Evolutionary conservation across 495 filamentous ascomycete species (phyloP).

Genomic region (Aspergillus homomorphus): DNA sequence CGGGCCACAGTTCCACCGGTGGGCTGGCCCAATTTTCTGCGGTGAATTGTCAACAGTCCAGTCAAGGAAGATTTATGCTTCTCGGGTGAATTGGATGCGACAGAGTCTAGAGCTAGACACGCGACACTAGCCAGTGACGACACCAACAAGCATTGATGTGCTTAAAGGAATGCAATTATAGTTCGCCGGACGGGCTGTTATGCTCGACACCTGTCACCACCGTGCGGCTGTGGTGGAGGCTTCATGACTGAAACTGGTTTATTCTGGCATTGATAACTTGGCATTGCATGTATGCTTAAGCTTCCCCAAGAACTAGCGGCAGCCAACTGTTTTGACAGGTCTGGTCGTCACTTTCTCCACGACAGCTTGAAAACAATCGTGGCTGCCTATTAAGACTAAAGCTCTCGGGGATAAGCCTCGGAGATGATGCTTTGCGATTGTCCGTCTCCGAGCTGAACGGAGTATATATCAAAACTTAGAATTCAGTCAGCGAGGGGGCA

Average conservation of each 20-base stretch:
- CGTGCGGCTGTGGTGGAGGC: no score
- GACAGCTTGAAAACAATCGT: not conserved
- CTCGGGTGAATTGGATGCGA: not conserved
- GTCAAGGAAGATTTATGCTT: not conserved
- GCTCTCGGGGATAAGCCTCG: conserved; percentile 7
- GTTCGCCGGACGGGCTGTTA: not conserved
- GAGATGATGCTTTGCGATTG: not conserved
- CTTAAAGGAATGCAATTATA: not conserved
- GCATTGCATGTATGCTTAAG: no score
- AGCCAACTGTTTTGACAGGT: no score
- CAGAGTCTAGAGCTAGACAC: not conserved
- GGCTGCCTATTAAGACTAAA: not conserved
- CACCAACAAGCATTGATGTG: not conserved
- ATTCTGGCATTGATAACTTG: not conserved
- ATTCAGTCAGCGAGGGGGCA: not conserved
- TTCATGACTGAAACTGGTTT: not conserved
- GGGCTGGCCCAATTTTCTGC: not conserved
- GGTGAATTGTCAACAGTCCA: not conserved
- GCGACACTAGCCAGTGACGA: not conserved
- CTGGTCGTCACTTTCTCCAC: no score
- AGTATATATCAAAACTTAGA: conserved; percentile 3
- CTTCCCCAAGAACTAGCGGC: no score
- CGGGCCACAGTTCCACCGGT: not conserved
- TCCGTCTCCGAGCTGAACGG: conserved; percentile 1
- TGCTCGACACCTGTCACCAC: no score